Base-by-base conservation (phyloP, 1,284 basidiomycete genomes). In the Pulveroboletus sp. region DNA sequence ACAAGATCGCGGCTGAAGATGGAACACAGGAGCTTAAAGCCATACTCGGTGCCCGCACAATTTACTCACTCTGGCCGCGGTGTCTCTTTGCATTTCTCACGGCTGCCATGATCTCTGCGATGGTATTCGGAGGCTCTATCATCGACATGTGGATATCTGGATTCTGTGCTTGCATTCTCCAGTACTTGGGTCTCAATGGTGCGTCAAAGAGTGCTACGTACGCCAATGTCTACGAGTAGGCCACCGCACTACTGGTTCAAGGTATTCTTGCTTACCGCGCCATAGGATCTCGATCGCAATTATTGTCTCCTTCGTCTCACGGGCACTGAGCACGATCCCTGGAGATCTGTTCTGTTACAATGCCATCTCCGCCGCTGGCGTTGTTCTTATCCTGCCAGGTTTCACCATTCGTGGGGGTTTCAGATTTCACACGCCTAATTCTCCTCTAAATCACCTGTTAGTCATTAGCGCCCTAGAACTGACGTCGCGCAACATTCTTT, bases 191-290 rank as follows among this genome's bases (percentile, higher is more conserved):
- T 29, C 75, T 93, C 48, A 86, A 84, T 64, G 84, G 87, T 6
- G 91, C 91, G 9, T 81, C 85, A 56, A 91, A 89, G 72, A 92
- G 87, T 64, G 79, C 89, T 2, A 86, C 92, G 74, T 94, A 93
- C 71, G 90, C 90, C 8, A 94, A 92, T 65, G 89, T 95, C 54
- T 94, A 93, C 65, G 92, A 94, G 91, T 92, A 68, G 72, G 89
- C 79, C 8, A n/a, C 26, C 43, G 31, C 42, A 39, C 17, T n/a
- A 56, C 43, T 28, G 48, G 31, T 35, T 28, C 18, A 33, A 20
- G 29, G 17, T 14, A 24, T 43, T 22, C 42, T 15, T 50, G 25
- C 26, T 54, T 31, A 50, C 14, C n/a, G 7, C 28, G 11, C 2
- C 17, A 26, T 51, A 93, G 91, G 69, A 93, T 94, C 66, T 87